Evolutionary conservation across 306 rosid genomes (phyloP), one percentile per base, ranked within the genome.

Genomic region (Crotalaria pallida): DNA sequence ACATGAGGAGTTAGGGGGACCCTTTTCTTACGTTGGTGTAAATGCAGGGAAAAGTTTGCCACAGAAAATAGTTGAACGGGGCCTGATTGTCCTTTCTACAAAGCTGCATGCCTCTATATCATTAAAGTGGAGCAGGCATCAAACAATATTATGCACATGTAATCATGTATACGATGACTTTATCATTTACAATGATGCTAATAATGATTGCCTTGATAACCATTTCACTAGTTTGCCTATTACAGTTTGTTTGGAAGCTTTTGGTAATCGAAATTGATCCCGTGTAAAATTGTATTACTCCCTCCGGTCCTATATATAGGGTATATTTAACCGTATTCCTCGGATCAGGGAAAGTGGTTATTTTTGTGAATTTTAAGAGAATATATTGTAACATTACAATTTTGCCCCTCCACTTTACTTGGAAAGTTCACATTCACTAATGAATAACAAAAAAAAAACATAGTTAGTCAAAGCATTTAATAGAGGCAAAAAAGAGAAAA

Each of bases 61-160:
- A 17, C 56, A 49, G 0, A 72, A 64, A 72, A 58, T 61, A 44
- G 81, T 44, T 72, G 61, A 51, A 69, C 73, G 73, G 77, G 78
- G 49, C 79, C 75, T 44, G 2, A 26, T 16, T 47, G 52, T 74
- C 60, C 24, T 43, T 66, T 67, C 69, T 68, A 16, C 31, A 64
- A 24, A 16, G 1, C 24, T 77, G 24, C 43, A 66, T 71, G 53
- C 27, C n/a, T n/a, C n/a, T 73, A 36, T 73, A 36, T 48, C 55
- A 61, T 72, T n/a, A 45, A 74, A 47, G 70, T 76, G 84, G 71
- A 77, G 69, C 62, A 62, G 55, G 59, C 75, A 73, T 56, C 51
- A 49, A 36, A 67, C 24, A 12, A 36, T 36, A n/a, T n/a, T n/a
- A n/a, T n/a, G n/a, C n/a, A n/a, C n/a, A n/a, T n/a, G n/a, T n/a